Evolutionary conservation across 352 stramenopile genomes (phyloP).

Genomic region (Pythium grandisporangium): DNA sequence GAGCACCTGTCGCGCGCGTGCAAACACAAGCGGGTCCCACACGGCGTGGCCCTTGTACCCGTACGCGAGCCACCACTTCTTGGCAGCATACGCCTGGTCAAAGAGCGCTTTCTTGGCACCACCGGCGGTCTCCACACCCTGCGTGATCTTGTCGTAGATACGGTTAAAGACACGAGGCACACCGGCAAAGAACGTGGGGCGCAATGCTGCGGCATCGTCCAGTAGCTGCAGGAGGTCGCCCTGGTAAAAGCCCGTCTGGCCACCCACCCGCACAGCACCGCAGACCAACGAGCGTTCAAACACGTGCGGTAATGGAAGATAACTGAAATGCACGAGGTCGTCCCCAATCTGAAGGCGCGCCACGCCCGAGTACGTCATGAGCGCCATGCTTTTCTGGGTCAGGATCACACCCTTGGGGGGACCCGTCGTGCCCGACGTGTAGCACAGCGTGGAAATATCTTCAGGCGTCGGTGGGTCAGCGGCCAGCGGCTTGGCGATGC

Average conservation of each 20-base stretch:
- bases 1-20: constrained; percentile 71
- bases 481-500: constrained; percentile 13
- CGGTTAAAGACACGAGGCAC: constrained; percentile 93
- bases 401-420: constrained; percentile 94
- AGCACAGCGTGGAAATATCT: constrained; percentile 90
- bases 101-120: constrained; percentile 40
- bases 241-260: constrained; percentile 60
- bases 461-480: constrained; percentile 20
- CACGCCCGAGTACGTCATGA: constrained; percentile 8
- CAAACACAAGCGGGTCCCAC: constrained; percentile 92
- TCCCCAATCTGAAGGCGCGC: constrained; percentile 11
- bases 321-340: constrained; percentile 88
- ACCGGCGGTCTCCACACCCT: constrained; percentile 27
- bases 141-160: constrained; percentile 92
- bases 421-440: constrained; percentile 91
- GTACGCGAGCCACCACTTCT: constrained; percentile 20
- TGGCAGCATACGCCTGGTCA: constrained; percentile 24
- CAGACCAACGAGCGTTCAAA: constrained; percentile 89
- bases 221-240: constrained; percentile 85
- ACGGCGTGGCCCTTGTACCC: constrained; percentile 39
- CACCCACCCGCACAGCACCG: constrained; percentile 73
- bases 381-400: constrained; percentile 58
- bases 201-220: constrained; percentile 86
- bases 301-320: constrained; percentile 94
- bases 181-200: constrained; percentile 87